Evolutionary conservation across 2,329 filamentous ascomycete species (phyloP), one percentile per base, ranked within the genome.

Genomic region (Trichoderma oligosporum): DNA sequence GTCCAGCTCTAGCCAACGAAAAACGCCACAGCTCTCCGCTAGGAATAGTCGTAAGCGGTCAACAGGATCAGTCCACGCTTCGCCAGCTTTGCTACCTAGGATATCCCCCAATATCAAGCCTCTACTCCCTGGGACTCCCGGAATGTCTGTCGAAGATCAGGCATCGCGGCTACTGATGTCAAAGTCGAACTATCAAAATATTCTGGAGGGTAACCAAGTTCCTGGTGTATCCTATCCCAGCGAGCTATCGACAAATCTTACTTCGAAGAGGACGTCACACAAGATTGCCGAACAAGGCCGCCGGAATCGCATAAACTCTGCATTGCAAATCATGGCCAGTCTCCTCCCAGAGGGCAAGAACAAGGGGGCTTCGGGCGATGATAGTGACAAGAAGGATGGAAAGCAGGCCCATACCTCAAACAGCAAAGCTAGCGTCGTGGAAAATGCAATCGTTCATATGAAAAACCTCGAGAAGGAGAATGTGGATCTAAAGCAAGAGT

Each of bases 121-220:
- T 8, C 73, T 97, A 20, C 80, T 97, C 45, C 91, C 91, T 18
- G 86, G 74, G 24, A 71, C 72, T 0, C 67, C 76, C 4, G 79
- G 79, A 3, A 73, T 79, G 57, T 77, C 81, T 1, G 78, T 77
- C 4, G 83, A 85, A 62, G 82, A 84, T 63, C 79, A 82, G 1
- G 80, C 83, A 0, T 86, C 83, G n/a, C 81, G 91, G 25, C 81
- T 97, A 42, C 80, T 99, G 25, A 89, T 92, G 33, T 91, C 89
- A 14, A 97, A 97, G 71, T 97, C 93, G 2, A 99, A 99, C 68
- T 99, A 99, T 67, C 93, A 97, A 67, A 96, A 97, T 66, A 94
- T 99, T 35, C 76, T 99, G 9, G 94, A 97, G 70, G 94, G 94
- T 47, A 97, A 91, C 49, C 86, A 87, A 56, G 84, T 97, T 1